Evolutionary conservation across 2,329 filamentous ascomycete genomes (phyloP).

Genomic region (Pestalotiopsis sp.): DNA sequence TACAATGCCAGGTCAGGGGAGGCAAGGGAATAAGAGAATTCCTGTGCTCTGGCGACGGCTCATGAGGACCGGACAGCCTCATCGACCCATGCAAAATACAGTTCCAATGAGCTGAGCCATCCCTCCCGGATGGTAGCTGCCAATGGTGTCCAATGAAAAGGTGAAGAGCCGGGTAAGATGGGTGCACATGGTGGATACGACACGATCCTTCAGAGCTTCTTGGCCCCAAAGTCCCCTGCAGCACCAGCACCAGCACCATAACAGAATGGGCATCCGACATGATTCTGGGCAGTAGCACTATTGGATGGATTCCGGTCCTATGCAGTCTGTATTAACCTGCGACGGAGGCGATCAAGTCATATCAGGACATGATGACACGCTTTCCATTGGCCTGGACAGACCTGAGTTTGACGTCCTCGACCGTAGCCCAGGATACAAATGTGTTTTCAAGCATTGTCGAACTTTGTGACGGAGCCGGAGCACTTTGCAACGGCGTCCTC

Average conservation of each 20-base stretch:
- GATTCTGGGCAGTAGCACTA: background rate
- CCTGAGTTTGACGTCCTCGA: background rate
- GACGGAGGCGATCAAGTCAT: background rate
- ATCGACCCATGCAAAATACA: conserved; percentile 1
- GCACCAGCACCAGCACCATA: background rate
- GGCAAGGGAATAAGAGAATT: background rate
- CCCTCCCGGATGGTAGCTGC: background rate
- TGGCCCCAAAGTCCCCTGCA: conserved; percentile 9
- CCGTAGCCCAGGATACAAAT: background rate
- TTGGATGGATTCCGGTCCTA: background rate
- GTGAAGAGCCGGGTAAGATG: background rate
- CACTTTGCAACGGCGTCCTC: no score
- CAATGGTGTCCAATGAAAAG: background rate
- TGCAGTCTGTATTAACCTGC: background rate
- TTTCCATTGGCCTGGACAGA: background rate
- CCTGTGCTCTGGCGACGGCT: background rate
- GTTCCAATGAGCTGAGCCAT: conserved; percentile 1
- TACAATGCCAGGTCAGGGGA: no score
- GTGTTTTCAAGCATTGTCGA: background rate
- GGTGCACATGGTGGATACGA: background rate
- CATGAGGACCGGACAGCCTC: background rate
- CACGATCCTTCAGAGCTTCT: background rate
- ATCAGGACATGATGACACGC: background rate
- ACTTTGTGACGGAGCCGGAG: no score
- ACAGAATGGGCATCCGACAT: background rate